Base-by-base conservation (phyloP, 2,329 filamentous ascomycete species). In the Macroventuria anomochaeta region DNA sequence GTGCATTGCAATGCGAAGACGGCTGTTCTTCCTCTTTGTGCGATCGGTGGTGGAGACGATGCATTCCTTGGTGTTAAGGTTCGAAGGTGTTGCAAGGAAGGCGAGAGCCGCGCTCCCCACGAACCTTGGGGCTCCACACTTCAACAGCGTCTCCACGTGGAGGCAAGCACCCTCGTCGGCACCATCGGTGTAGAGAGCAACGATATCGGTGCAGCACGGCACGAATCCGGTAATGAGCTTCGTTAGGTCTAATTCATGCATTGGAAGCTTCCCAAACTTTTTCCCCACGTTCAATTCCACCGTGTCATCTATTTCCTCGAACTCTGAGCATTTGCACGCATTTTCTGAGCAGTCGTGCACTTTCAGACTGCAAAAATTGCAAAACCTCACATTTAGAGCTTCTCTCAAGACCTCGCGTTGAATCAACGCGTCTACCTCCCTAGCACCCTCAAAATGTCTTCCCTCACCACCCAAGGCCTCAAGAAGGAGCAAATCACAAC, bases 401-500 rank as follows among this genome's bases (percentile, higher is more conserved):
- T 4, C 15, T 10, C 7, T 5, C 7, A 23, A 20, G 20, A 21
- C 13, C 12, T 7, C 7, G 13, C 3, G 28, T 20, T n/a, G 17
- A 36, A 26, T 28, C 23, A 20, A 29, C 43, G 25, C 55, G 29
- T 29, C 5, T 13, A 50, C 20, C 28, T 20, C 41, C 26, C 13
- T 21, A 26, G 7, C 7, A n/a, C 7, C 13, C 21, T 40, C 51
- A 61, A 41, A 18, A 74, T 68, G 67, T 79, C 80, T 61, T 77
- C 77, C 34, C 67, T 76, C 47, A 70, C 65, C 38, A 66, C 76
- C 32, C 72, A 77, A 55, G 75, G 71, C 50, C 68, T 80, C 32
- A 72, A 71, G 48, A 72, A 76, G 53, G 64, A 71, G 21, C 66
- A 79, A 36, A 77, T 85, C 46, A 81, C 82, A 62, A 65, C 71